These are phyloP conservation scores for Ceriops decandra DNA, from an alignment of 345 rosid species.

Conservation along the genomic window DNA sequence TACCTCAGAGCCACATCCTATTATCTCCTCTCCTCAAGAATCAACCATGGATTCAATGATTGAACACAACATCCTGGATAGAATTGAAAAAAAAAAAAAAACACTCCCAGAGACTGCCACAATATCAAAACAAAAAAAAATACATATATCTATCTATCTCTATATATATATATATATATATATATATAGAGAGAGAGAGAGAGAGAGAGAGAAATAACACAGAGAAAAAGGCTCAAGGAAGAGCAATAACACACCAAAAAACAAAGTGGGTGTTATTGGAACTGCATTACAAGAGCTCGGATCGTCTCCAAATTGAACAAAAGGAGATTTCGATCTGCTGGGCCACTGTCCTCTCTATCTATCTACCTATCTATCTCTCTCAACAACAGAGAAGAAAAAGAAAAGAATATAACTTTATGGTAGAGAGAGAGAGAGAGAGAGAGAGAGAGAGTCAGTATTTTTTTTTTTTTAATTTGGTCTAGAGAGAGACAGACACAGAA, in stretches of 20 bases:
- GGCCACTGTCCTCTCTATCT: slow-evolving; percentile 57
- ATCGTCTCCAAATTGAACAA: slow-evolving; percentile 47
- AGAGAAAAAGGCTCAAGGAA: neutral
- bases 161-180: neutral
- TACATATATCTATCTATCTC: too few relatives aligned
- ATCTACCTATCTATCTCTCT: slow-evolving; percentile 17
- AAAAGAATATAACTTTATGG: slow-evolving; percentile 21
- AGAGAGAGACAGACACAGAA: slow-evolving; percentile 20
- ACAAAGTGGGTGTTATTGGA: slow-evolving; percentile 40
- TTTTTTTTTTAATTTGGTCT: slow-evolving; percentile 14
- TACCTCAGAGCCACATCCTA: slow-evolving; percentile 86
- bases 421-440: too few relatives aligned
- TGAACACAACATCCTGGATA: slow-evolving; percentile 34
- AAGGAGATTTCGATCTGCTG: slow-evolving; percentile 74
- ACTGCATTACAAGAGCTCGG: slow-evolving; percentile 55
- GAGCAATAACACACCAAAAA: slow-evolving; percentile 21
- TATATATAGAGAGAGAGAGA: neutral
- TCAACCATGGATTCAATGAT: slow-evolving; percentile 44
- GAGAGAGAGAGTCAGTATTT: neutral
- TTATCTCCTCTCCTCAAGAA: slow-evolving; percentile 44
- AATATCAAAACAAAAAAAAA: slow-evolving; percentile 18
- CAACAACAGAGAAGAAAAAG: slow-evolving; percentile 18
- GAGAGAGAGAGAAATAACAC: too few relatives aligned
- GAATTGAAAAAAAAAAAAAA: slow-evolving; percentile 2
- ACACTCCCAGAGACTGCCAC: slow-evolving; percentile 18